phyloP scores from a whole-genome alignment of 345 rosid species.

The Eucalyptus virginea region DNA sequence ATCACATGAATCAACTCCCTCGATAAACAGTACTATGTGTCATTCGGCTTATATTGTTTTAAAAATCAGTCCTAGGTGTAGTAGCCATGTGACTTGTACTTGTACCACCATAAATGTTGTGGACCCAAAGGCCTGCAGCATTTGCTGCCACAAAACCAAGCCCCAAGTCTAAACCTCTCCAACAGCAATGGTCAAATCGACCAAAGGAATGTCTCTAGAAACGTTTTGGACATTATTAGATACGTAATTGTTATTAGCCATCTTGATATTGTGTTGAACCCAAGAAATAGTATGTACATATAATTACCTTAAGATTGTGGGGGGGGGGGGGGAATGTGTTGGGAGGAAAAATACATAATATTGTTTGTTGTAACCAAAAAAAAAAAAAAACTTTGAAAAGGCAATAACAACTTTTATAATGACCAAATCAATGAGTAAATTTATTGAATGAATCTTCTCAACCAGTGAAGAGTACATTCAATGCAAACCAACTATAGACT shows the following conservation, averaged over 20 bases:
- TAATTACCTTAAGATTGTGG: background rate
- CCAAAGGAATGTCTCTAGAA: background rate
- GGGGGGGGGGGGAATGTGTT: fast-evolving
- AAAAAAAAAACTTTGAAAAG: background rate
- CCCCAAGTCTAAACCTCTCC: background rate
- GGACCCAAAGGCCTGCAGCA: background rate
- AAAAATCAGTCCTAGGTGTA: background rate
- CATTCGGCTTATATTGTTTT: background rate
- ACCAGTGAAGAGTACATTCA: background rate
- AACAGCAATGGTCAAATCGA: background rate
- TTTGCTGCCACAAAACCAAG: background rate
- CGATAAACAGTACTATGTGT: background rate
- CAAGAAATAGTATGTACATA: too few relatives aligned
- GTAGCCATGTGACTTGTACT: background rate
- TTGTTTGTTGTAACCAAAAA: too few relatives aligned
- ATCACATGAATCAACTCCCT: background rate
- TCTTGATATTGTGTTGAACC: background rate
- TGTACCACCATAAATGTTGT: background rate
- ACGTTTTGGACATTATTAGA: too few relatives aligned
- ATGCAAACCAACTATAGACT: background rate
- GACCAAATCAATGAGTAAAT: background rate
- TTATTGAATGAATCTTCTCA: background rate
- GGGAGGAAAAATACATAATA: background rate
- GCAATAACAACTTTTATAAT: background rate
- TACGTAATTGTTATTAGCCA: background rate